Conservation (phyloP, 768 basidiomycete genomes). For the Cyclocybe aegerita region DNA sequence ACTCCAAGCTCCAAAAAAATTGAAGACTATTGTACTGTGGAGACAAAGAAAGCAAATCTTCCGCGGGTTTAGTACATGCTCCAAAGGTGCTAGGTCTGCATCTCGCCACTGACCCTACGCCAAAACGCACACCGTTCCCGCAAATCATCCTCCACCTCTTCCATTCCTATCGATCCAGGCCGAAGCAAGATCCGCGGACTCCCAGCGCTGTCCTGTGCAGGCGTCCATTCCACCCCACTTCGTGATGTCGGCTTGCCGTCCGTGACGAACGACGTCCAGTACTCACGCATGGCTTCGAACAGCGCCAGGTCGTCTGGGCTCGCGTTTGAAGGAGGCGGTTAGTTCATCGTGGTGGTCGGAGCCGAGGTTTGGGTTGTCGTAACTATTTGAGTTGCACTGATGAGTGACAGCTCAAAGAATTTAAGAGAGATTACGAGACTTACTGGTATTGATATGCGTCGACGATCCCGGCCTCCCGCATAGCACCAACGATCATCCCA, state of each 20-base stretch:
- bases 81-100: too few species aligned
- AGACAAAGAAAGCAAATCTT: too few species aligned
- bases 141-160: constrained; percentile 5
- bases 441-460: constrained; percentile 37
- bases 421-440: constrained; percentile 2
- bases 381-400: constrained; percentile 20
- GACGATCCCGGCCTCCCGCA: constrained; percentile 4
- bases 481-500: constrained; percentile 30
- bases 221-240: constrained; percentile 22
- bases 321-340: constrained; percentile 32
- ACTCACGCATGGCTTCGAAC: constrained; percentile 38
- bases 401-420: not conserved
- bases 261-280: constrained; percentile 39
- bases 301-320: constrained; percentile 27
- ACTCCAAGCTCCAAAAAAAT: too few species aligned
- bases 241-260: constrained; percentile 27
- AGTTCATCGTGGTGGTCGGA: constrained; percentile 39
- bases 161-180: constrained; percentile 7
- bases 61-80: too few species aligned
- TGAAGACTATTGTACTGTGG: too few species aligned
- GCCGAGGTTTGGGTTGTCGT: constrained; percentile 39
- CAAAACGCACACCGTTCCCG: constrained; percentile 6
- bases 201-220: constrained; percentile 5
- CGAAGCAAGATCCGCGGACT: constrained; percentile 13
- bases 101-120: too few species aligned